Evolutionary conservation across 345 rosid genomes (phyloP), one percentile per base, ranked within the genome.

Genomic region (Dipteronia sinensis): DNA sequence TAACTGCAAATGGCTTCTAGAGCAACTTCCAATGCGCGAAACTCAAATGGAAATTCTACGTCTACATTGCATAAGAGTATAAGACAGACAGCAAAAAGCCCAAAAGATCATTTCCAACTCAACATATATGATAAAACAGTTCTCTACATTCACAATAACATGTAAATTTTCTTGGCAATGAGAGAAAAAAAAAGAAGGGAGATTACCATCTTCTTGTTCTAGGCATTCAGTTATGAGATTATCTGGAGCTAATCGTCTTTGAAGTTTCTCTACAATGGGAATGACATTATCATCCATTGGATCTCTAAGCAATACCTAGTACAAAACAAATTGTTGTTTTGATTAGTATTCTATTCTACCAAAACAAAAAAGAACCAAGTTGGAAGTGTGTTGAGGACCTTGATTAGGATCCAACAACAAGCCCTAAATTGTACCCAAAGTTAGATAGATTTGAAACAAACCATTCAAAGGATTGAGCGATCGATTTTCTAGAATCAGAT

Each of bases 1-100:
- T 84, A 86, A 77, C 90, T 87, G 80, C 89, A 89, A 71, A 89
- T 81, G 56, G 86, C 88, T 81, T 87, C 88, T 49, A 89, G 65
- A 42, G 84, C 89, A 64, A 89, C 89, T 84, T 89, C 89, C 53
- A 87, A 66, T 61, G 86, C 90, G 70, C 82, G 84, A 56, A 87
- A 89, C 80, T 89, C 92, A 65, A 87, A 87, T 58, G 89, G 88
- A 73, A 82, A 87, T 55, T 84, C 90, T 89, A 72, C 74, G 77
- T 76, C 65, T 34, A 34, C 38, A 34, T 34, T 34, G 38, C 38
- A 34, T 4, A 34, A 34, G 6, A 5, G 69, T 77, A 78, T 1
- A 44, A 53, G 27, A 72, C 64, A 71, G 49, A 34, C 25, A 38
- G 59, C 72, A n/a, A 56, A 62, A 25, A 53, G 42, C 38, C 10